Percentiles rank a stretch among this genome's conserved stretches.
Evolutionary conservation across 2,329 filamentous ascomycete genomes (phyloP).

Genomic region (Tolypocladium tropicale): DNA sequence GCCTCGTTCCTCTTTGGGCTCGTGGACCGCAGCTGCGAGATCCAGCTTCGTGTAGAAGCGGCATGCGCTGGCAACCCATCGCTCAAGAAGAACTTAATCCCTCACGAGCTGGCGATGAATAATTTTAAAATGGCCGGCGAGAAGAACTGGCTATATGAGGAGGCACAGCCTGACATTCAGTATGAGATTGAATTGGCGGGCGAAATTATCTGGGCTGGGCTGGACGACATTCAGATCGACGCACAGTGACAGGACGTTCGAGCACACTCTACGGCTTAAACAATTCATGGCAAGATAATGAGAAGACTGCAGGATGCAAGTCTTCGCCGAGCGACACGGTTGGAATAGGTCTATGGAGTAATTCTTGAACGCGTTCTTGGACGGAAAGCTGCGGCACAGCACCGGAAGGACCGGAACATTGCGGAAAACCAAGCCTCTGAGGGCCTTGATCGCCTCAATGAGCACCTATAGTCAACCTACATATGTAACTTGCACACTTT

Average conservation of each 20-base stretch:
- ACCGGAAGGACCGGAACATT: neutral
- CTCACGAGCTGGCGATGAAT: slow-evolving; percentile 26
- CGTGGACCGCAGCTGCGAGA: slow-evolving; percentile 57
- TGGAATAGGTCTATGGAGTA: neutral
- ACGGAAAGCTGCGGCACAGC: neutral
- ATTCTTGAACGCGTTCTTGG: neutral
- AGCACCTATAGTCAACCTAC: neutral
- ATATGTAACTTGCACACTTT: neutral
- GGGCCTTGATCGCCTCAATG: no score
- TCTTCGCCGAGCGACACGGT: no score
- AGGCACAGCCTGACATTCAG: slow-evolving; percentile 36
- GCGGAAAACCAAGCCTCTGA: neutral
- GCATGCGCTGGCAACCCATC: slow-evolving; percentile 36
- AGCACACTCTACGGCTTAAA: no score
- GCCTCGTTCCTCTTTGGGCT: slow-evolving; percentile 60
- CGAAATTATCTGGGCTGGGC: slow-evolving; percentile 11
- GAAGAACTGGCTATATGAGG: slow-evolving; percentile 32
- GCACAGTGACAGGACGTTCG: neutral
- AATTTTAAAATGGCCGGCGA: slow-evolving; percentile 35
- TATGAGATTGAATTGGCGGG: slow-evolving; percentile 33
- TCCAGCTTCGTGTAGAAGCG: slow-evolving; percentile 59
- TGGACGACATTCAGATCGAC: slow-evolving; percentile 13
- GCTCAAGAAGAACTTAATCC: slow-evolving; percentile 30
- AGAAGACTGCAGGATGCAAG: neutral
- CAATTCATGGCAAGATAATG: no score